Conservation (phyloP, 2,329 filamentous ascomycete species). For the Pseudocercospora pini-densiflorae region DNA sequence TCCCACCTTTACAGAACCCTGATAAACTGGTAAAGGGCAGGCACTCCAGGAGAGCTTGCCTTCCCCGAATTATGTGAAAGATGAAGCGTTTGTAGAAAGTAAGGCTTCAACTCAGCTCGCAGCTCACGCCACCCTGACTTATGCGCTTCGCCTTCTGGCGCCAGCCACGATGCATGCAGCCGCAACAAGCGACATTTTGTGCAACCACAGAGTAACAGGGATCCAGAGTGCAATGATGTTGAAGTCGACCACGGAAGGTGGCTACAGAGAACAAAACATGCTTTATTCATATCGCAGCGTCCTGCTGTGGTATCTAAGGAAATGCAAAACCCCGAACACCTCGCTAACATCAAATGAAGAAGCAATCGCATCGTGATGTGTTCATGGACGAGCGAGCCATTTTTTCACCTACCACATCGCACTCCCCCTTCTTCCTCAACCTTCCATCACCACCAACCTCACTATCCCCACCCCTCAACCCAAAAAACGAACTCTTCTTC, state of each 20-base stretch:
- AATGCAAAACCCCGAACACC: constrained; percentile 1
- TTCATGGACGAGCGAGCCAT: neutral
- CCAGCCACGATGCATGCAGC: too few species aligned
- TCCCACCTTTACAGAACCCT: too few species aligned
- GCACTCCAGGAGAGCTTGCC: too few species aligned
- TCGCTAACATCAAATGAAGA: constrained; percentile 11
- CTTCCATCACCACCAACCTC: constrained; percentile 28
- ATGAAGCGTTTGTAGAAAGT: too few species aligned
- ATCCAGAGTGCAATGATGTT: too few species aligned
- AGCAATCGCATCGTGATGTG: neutral
- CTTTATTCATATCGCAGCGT: constrained; percentile 1
- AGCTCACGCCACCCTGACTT: too few species aligned
- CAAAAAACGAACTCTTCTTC: constrained; percentile 46
- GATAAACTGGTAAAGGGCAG: too few species aligned
- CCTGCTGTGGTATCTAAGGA: neutral
- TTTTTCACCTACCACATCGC: constrained; percentile 44
- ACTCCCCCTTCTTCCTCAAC: constrained; percentile 50
- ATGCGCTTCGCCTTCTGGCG: too few species aligned
- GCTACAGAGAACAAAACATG: neutral
- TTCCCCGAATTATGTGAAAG: too few species aligned
- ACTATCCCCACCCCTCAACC: constrained; percentile 41
- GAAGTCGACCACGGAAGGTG: neutral
- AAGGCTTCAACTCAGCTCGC: too few species aligned
- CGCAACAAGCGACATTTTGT: too few species aligned
- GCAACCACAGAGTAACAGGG: too few species aligned